Evolutionary conservation across 208 protist species (phyloP).

Genomic region (Leishmania guyanensis): DNA sequence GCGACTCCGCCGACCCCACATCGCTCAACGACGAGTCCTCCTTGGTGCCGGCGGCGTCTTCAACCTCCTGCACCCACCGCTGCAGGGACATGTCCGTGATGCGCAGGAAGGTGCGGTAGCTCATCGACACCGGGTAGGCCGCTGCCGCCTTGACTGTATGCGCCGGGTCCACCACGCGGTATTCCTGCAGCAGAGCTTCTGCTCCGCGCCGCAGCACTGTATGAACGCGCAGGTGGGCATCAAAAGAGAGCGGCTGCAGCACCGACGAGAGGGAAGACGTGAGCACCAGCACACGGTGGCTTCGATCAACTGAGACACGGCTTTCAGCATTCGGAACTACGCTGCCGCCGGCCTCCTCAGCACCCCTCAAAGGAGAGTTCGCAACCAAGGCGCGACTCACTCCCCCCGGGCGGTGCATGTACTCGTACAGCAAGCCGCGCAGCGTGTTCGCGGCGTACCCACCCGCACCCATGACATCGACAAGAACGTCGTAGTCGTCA

Average conservation of each 20-base stretch:
- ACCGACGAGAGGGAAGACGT: slow-evolving; percentile 26
- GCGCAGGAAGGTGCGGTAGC: slow-evolving; percentile 67
- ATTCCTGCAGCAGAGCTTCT: slow-evolving; percentile 34
- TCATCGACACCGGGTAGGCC: slow-evolving; percentile 56
- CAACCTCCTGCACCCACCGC: slow-evolving; percentile 23
- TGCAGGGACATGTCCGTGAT: slow-evolving; percentile 75
- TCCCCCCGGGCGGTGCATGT: slow-evolving; percentile 30
- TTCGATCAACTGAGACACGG: slow-evolving; percentile 16
- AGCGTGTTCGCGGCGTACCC: slow-evolving; percentile 22
- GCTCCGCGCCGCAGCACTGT: slow-evolving; percentile 41
- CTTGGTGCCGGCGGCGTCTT: neutral
- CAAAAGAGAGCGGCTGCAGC: slow-evolving; percentile 17
- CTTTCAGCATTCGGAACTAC: slow-evolving; percentile 23
- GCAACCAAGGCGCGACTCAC: slow-evolving; percentile 30
- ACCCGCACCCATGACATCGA: slow-evolving; percentile 20
- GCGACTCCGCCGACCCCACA: neutral
- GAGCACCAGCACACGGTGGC: slow-evolving; percentile 33
- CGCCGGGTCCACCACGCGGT: slow-evolving; percentile 34
- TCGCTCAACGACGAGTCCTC: neutral
- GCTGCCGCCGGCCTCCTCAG: slow-evolving; percentile 21
- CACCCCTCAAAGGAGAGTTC: slow-evolving; percentile 7
- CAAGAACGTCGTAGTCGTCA: slow-evolving; percentile 95
- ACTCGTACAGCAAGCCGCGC: slow-evolving; percentile 36
- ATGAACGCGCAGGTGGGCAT: slow-evolving; percentile 35
- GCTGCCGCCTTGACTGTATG: slow-evolving; percentile 16